Evolutionary conservation across 129 eudicot species (phyloP).

Genomic region (Pseudognaphalium luteoalbum): DNA sequence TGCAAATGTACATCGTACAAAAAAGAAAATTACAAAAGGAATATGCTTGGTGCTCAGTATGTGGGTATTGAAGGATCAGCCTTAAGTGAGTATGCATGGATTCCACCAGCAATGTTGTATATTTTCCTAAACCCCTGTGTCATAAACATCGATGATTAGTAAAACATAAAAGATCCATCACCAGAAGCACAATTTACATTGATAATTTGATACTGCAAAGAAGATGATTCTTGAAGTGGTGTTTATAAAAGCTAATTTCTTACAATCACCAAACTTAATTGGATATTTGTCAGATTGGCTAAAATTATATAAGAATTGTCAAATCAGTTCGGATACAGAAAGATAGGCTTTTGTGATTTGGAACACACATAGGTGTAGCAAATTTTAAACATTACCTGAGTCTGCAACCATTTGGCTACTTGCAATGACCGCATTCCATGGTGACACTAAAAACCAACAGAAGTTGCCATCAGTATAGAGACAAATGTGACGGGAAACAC

Average conservation of each 20-base stretch:
- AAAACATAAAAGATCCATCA: neutral
- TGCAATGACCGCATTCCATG: conserved; percentile 94
- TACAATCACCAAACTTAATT: neutral
- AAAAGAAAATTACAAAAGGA: neutral
- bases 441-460: conserved; percentile 65
- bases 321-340: neutral
- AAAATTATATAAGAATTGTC: no score
- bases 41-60: conserved; percentile 39
- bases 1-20: neutral
- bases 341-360: neutral
- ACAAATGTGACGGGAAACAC: neutral
- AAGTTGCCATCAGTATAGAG: conserved; percentile 26
- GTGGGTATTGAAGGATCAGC: conserved; percentile 84
- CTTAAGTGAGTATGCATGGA: conserved; percentile 85
- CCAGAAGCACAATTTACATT: neutral
- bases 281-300: neutral
- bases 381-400: conserved; percentile 57
- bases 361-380: neutral
- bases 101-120: conserved; percentile 85
- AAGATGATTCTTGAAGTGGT: neutral
- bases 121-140: conserved; percentile 88
- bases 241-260: neutral
- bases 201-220: neutral
- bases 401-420: conserved; percentile 98
- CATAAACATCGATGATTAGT: neutral